Evolutionary conservation across 2,329 filamentous ascomycete genomes (phyloP).

Genomic region (Cercospora brassicicola): DNA sequence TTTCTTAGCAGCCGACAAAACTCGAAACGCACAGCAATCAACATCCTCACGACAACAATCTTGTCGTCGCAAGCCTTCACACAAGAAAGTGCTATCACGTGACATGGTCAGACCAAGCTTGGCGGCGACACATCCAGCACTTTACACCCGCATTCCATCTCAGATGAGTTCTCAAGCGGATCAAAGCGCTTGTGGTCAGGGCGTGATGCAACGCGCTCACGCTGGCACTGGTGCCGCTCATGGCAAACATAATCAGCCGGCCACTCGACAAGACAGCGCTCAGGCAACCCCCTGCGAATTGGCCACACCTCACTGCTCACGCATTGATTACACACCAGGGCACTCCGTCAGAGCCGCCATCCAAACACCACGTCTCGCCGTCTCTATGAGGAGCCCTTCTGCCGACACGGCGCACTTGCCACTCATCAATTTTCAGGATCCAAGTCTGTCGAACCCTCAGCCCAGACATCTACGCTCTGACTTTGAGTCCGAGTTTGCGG

Average conservation of each 20-base stretch:
- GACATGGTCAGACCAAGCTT: slow-evolving; percentile 7
- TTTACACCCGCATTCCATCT: slow-evolving; percentile 8
- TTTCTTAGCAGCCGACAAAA: neutral
- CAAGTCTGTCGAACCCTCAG: neutral
- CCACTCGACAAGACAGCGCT: neutral
- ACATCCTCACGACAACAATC: slow-evolving; percentile 6
- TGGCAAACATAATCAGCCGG: neutral
- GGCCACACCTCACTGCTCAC: neutral
- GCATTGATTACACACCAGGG: neutral
- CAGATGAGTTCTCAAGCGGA: neutral
- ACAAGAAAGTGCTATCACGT: slow-evolving; percentile 13
- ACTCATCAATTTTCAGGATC: neutral
- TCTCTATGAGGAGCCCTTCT: neutral
- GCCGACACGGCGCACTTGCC: slow-evolving; percentile 13
- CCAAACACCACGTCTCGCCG: neutral
- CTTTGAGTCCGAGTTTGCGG: neutral
- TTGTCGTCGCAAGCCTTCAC: neutral
- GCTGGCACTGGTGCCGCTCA: neutral
- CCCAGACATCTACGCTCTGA: slow-evolving; percentile 8
- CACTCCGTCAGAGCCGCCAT: neutral
- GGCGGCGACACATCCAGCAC: slow-evolving; percentile 19
- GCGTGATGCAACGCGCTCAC: neutral
- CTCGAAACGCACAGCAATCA: slow-evolving; percentile 3
- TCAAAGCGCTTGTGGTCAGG: neutral
- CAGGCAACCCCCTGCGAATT: neutral